Evolutionary conservation across 441 rosid genomes (phyloP).

Genomic region (Eutrema salsugineum): DNA sequence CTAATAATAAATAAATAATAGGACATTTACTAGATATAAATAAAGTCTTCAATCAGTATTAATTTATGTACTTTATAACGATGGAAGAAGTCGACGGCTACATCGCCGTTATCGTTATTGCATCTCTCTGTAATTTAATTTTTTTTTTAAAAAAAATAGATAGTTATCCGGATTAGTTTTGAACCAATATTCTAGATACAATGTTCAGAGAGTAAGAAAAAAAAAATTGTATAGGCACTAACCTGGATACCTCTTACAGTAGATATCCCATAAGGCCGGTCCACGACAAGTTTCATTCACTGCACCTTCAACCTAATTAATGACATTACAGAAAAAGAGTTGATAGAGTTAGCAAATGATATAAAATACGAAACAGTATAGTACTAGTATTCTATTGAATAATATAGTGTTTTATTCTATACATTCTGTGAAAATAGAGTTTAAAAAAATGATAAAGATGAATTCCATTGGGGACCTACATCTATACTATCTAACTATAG

Average conservation of each 20-base stretch:
- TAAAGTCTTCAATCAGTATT: neutral
- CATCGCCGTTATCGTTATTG: neutral
- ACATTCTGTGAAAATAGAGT: neutral
- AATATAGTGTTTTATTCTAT: too few relatives aligned
- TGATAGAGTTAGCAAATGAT: neutral
- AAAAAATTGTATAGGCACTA: neutral
- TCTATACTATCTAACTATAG: neutral
- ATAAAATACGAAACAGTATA: neutral
- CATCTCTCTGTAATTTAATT: neutral
- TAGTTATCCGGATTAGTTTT: neutral
- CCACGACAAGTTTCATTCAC: slow-evolving; percentile 40
- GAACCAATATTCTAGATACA: neutral
- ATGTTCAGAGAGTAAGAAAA: neutral
- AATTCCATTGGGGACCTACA: neutral
- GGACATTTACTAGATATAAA: neutral
- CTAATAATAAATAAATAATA: too few relatives aligned
- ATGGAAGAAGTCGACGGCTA: slow-evolving; percentile 21
- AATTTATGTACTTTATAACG: slow-evolving; percentile 20
- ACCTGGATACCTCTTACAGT: slow-evolving; percentile 45
- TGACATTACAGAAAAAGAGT: neutral
- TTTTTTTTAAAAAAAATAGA: neutral
- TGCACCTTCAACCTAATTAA: slow-evolving; percentile 56
- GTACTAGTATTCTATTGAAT: too few relatives aligned
- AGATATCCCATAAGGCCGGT: slow-evolving; percentile 51
- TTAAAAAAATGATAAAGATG: neutral